Evolutionary conservation across 805 yeast species (phyloP).

Genomic region (Kregervanrija pseudodelftensis): DNA sequence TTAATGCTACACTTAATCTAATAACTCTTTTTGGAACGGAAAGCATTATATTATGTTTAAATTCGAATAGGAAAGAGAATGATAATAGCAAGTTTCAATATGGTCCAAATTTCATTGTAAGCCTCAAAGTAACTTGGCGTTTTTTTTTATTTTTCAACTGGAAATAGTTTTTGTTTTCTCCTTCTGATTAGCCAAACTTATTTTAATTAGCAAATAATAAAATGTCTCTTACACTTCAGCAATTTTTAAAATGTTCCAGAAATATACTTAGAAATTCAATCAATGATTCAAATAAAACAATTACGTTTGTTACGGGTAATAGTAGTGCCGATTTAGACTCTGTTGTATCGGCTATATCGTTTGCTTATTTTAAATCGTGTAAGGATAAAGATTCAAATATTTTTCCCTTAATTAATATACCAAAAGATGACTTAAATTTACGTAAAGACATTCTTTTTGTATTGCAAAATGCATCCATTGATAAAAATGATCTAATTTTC

Average conservation of each 20-base stretch:
- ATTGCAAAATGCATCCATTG: constrained; percentile 40
- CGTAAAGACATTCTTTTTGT: constrained; percentile 65
- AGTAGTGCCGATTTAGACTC: constrained; percentile 90
- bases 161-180: too few relatives aligned
- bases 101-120: too few relatives aligned
- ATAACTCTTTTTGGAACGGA: too few relatives aligned
- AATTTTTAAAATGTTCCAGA: constrained; percentile 2
- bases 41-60: too few relatives aligned
- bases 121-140: too few relatives aligned
- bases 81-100: too few relatives aligned
- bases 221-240: neutral
- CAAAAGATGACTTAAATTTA: constrained; percentile 53
- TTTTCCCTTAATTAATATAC: constrained; percentile 74
- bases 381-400: constrained; percentile 23
- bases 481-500: constrained; percentile 46
- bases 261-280: neutral
- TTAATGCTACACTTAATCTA: too few relatives aligned
- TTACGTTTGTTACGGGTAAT: constrained; percentile 61
- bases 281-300: neutral
- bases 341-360: constrained; percentile 65
- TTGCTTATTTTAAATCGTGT: constrained; percentile 48
- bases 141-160: too few relatives aligned
- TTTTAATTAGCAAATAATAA: too few relatives aligned
- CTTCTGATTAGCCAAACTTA: too few relatives aligned
- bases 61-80: too few relatives aligned